These are phyloP conservation scores for Colletotrichum navitas DNA, from an alignment of 2,329 filamentous ascomycete species.

Conservation along the genomic window DNA sequence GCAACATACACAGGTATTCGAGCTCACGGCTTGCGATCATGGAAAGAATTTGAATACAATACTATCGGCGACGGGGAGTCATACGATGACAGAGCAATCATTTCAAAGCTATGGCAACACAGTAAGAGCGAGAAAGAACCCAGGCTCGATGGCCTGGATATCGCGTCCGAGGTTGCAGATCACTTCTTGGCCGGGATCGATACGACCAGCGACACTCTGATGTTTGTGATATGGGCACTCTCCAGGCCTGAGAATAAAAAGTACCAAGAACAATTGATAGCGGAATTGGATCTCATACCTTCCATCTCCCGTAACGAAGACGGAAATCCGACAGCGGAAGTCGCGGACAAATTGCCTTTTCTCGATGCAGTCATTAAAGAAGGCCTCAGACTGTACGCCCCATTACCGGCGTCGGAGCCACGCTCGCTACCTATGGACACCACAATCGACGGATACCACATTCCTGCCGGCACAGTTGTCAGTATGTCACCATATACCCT, in stretches of 20 bases:
- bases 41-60: background rate
- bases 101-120: constrained; percentile 53
- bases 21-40: constrained; percentile 4
- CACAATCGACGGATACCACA: constrained; percentile 44
- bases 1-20: constrained; percentile 65
- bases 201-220: constrained; percentile 64
- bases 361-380: constrained; percentile 65
- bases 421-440: constrained; percentile 49
- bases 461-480: constrained; percentile 46
- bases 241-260: constrained; percentile 56
- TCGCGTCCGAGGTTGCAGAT: constrained; percentile 66
- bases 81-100: constrained; percentile 8
- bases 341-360: constrained; percentile 55
- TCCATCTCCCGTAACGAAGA: constrained; percentile 42
- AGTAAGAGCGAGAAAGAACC: constrained; percentile 48
- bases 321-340: constrained; percentile 51
- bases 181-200: constrained; percentile 67
- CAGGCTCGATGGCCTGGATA: constrained; percentile 47
- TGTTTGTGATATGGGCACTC: constrained; percentile 64
- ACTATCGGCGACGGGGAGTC: background rate
- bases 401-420: constrained; percentile 65
- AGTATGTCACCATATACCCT: constrained; percentile 47
- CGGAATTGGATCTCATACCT: constrained; percentile 42
- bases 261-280: constrained; percentile 54
- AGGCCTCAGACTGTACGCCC: constrained; percentile 62